Percentiles rank a stretch among this genome's conserved stretches.
phyloP scores from a whole-genome alignment of 208 protist species.

The Acanthamoeba healyi region DNA sequence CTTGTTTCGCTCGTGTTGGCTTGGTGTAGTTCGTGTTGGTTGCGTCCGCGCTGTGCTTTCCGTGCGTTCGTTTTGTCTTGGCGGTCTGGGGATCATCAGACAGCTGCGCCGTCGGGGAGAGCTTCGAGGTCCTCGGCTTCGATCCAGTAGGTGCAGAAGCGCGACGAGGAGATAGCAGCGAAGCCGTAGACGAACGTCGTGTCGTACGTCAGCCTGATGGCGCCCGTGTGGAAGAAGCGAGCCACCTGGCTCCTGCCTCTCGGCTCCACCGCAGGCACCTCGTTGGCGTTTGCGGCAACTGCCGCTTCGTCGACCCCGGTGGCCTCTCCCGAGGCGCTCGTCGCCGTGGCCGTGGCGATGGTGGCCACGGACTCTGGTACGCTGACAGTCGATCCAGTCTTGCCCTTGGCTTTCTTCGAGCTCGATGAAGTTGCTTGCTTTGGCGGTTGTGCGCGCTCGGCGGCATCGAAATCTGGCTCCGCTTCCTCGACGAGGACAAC shows the following conservation, averaged over 20 bases:
- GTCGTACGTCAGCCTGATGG: neutral
- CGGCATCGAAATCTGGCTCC: neutral
- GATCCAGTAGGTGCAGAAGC: slow-evolving; percentile 44
- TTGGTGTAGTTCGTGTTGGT: no score
- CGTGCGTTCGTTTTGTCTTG: no score
- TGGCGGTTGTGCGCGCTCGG: neutral
- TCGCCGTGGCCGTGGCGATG: neutral
- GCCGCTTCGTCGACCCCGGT: neutral
- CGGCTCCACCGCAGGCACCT: neutral
- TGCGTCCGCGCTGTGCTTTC: no score
- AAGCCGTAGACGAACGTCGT: slow-evolving; percentile 33
- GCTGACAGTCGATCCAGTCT: no score
- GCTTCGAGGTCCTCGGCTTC: neutral
- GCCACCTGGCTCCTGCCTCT: neutral
- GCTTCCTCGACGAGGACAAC: neutral
- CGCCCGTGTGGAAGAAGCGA: slow-evolving; percentile 21
- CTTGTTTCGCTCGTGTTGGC: no score
- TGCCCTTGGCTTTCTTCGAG: no score
- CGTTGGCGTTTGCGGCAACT: neutral
- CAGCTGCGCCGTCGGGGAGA: neutral
- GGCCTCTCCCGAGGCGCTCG: neutral
- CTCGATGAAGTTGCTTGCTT: no score
- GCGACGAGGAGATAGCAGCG: slow-evolving; percentile 9
- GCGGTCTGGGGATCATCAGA: no score
- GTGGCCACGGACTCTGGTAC: neutral